Conservation (phyloP, 176 grass and related monocot species). For the Dactylis glomerata region DNA sequence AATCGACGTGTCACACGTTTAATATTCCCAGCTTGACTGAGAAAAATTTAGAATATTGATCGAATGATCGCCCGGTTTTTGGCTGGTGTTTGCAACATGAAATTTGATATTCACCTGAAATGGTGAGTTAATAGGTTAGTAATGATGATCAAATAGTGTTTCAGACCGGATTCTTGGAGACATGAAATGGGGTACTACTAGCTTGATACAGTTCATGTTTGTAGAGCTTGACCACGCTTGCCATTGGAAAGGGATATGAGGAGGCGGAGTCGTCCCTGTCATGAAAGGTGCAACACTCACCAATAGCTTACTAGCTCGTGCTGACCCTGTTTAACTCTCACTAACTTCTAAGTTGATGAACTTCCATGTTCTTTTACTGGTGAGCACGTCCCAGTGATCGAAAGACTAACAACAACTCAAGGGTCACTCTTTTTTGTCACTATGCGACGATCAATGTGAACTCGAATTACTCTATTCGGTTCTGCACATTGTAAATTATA, state of each 20-base stretch:
- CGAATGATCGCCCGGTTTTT: background rate
- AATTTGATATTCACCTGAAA: background rate
- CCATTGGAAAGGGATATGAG: conserved; percentile 11
- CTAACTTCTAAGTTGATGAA: background rate
- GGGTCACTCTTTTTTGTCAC: no score
- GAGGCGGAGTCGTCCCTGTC: conserved; percentile 9
- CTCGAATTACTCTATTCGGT: no score
- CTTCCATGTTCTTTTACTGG: background rate
- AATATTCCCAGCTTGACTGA: background rate
- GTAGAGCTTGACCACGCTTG: background rate
- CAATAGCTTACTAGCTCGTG: background rate
- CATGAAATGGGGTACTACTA: background rate
- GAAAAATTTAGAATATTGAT: background rate
- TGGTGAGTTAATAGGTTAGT: background rate
- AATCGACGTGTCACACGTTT: background rate
- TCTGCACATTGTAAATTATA: no score
- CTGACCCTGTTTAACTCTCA: background rate
- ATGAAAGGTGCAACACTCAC: conserved; percentile 21
- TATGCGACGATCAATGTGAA: no score
- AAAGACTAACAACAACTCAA: no score
- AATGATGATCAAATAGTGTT: background rate
- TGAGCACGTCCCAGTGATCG: no score
- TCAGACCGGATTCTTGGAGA: background rate
- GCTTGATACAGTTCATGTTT: background rate
- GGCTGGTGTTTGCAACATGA: background rate